phyloP scores from a whole-genome alignment of 2,329 filamentous ascomycete genomes.

The Neocatenulostroma microsporum region DNA sequence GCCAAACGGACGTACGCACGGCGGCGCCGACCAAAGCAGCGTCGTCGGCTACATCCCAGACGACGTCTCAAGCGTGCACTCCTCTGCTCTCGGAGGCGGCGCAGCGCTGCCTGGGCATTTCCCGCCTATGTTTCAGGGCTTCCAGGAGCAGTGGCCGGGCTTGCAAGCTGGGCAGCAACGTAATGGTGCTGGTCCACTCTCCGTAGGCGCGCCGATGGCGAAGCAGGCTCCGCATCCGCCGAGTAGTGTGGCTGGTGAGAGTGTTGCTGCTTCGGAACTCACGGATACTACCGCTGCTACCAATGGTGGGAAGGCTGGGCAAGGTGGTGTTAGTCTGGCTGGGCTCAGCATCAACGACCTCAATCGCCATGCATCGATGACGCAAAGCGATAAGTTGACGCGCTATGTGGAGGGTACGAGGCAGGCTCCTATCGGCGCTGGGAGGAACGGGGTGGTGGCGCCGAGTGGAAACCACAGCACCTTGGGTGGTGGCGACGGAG shows the following conservation, averaged over 20 bases:
- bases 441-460: constrained; percentile 49
- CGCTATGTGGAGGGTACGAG: constrained; percentile 83
- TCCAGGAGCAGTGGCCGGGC: constrained; percentile 83
- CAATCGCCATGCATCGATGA: constrained; percentile 65
- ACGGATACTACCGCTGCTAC: constrained; percentile 66
- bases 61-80: constrained; percentile 93
- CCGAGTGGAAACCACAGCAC: too few species aligned
- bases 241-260: constrained; percentile 77
- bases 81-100: constrained; percentile 80
- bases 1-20: constrained; percentile 34
- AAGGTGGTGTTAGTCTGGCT: constrained; percentile 81
- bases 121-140: constrained; percentile 91
- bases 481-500: constrained; percentile 47
- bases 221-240: constrained; percentile 23
- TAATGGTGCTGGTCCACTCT: constrained; percentile 38
- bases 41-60: constrained; percentile 94
- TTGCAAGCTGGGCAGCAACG: constrained; percentile 56
- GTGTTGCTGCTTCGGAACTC: constrained; percentile 81
- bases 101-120: constrained; percentile 54
- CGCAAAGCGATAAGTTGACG: constrained; percentile 83
- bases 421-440: constrained; percentile 38
- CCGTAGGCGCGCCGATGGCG: constrained; percentile 36
- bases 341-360: constrained; percentile 68
- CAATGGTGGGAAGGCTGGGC: constrained; percentile 41
- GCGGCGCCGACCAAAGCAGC: constrained; percentile 68